Evolutionary conservation across 441 rosid species (phyloP), one percentile per base, ranked within the genome.

Genomic region (Monsonia emarginata): DNA sequence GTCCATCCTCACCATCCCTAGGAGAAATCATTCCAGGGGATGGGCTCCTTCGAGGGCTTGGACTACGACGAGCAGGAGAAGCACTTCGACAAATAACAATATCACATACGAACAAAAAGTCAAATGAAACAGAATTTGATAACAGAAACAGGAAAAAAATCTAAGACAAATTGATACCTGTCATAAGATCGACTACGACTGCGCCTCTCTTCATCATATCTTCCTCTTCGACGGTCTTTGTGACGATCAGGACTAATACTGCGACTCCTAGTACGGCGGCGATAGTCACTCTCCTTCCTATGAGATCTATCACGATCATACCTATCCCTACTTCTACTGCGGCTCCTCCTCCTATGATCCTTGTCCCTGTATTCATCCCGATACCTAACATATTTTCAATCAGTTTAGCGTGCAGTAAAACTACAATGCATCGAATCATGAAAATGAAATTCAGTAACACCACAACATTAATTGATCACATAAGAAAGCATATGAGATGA

Each of bases 291-390:
- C 69, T 81, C 88, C 75, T 72, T 81, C 65, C 80, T 81, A 36
- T 78, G 79, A 72, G 78, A 74, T 67, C 81, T 84, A 32, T 83
- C 90, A 67, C 78, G 85, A 36, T 77, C 84, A 76, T 76, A 73
- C 73, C 85, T 77, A 36, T 85, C 90, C 66, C 71, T 69, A 68
- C 93, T 85, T 74, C 86, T 78, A 69, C 91, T 86, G 44, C 84
- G 77, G 67, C 90, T 87, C 72, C 86, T 75, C 81, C 76, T 85
- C 66, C 81, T 72, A 63, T 78, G 79, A 63, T 82, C 87, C 64
- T 73, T 73, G 48, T 85, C 88, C 73, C 76, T 81, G 67, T 76
- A 68, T 63, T 85, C 90, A 77, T 85, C 90, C 67, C 85, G 76
- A 64, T 79, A 66, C 82, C 93, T 82, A 59, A 48, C 68, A 7